Evolutionary conservation across 192 early-diverging fungal species (phyloP), one percentile per base, ranked within the genome.

Genomic region (Helicostylum pulchrum): DNA sequence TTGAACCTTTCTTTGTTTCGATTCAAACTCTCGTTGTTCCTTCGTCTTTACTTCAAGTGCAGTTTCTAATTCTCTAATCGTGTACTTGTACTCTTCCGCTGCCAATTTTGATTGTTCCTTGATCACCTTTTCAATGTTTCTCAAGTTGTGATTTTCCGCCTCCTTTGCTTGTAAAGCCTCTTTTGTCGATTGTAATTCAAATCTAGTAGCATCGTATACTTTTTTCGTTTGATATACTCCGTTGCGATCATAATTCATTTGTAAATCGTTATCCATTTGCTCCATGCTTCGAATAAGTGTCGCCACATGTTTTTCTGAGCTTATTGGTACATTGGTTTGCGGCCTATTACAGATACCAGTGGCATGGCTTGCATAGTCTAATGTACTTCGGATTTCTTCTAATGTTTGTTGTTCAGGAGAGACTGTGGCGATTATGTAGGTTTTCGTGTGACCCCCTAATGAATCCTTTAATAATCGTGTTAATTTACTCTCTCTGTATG

Each of bases 361-460:
- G 42, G 92, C 90, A 44, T 89, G 78, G 58, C 79, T 81, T 2
- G 89, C 92, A 61, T 93, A 93, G 43, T 92, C 86, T 26, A 94
- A 72, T 1, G 91, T 94, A 49, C 82, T 87, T 7, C 84, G 64
- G 0, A 89, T 90, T 60, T 92, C 92, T 7, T 89, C 88, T 49
- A 86, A 65, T 46, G 79, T 80, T 3, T 72, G 73, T 58, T 79
- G 80, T 2, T 91, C 87, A 0, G 91, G 92, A 11, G 92, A 92
- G 30, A 96, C 87, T 14, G 95, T 95, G 12, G 95, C 97, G 46
- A 99, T 94, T 65, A 99, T 94, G 64, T 94, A 95, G 0, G 97
- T 96, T 54, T 93, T 94, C 14, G 94, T 97, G 46, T 85, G 75
- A 0, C 96, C 96, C 62, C 89, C 90, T 0, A 92, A 79, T 1